Conservation (phyloP, 345 rosid species). For the Punica granatum region DNA sequence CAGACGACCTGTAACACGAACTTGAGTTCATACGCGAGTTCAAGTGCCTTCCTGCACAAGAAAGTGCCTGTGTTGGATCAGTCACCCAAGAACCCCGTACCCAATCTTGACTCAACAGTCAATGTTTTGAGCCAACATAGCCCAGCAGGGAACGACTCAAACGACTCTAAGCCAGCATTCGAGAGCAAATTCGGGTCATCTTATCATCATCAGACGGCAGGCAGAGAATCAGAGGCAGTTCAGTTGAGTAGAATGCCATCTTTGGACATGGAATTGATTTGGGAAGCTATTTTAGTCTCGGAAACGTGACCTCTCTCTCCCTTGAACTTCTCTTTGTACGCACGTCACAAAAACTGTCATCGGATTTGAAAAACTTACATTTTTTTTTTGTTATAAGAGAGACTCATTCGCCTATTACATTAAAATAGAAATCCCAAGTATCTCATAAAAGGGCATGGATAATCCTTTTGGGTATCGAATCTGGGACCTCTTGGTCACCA, state of each 20-base stretch:
- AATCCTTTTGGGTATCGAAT: no score
- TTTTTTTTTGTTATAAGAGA: no score
- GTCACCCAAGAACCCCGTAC: background rate
- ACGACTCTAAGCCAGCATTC: conserved; percentile 30
- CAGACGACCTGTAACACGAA: conserved; percentile 8
- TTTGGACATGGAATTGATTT: conserved; percentile 89
- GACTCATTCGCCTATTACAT: no score
- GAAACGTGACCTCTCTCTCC: conserved; percentile 36
- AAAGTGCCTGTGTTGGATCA: background rate
- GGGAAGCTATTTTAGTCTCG: conserved; percentile 81
- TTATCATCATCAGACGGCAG: conserved; percentile 9
- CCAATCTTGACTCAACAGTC: background rate
- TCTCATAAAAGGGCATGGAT: no score
- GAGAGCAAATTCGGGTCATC: conserved; percentile 18
- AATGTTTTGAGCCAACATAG: conserved; percentile 7
- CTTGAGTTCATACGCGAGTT: background rate
- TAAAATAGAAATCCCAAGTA: no score
- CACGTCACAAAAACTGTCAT: no score
- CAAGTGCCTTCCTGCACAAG: background rate
- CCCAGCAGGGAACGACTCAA: conserved; percentile 23
- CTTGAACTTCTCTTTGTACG: background rate
- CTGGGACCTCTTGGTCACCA: no score
- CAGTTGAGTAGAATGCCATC: conserved; percentile 97
- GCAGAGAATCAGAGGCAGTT: conserved; percentile 48
- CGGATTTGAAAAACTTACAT: no score